These are phyloP conservation scores for Erythrobasidium hasegawianum DNA, from an alignment of 1,284 basidiomycete genomes.

Conservation along the genomic window DNA sequence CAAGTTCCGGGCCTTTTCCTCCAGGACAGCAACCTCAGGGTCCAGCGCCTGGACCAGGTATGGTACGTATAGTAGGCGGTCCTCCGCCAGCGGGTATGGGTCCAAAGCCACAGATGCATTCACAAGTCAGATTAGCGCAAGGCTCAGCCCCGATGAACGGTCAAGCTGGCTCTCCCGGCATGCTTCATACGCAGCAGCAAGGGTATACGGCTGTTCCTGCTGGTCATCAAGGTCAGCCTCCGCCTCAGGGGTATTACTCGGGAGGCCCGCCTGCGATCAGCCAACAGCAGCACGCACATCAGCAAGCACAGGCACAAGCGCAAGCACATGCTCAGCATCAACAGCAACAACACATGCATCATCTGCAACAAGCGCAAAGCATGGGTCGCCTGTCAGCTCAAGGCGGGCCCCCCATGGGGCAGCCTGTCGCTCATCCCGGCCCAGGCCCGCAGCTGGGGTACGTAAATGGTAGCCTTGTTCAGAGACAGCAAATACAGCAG, in stretches of 20 bases:
- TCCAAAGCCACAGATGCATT: not conserved
- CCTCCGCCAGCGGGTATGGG: constrained; percentile 11
- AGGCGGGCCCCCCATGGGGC: not conserved
- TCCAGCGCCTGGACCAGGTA: not conserved
- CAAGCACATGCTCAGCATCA: constrained; percentile 18
- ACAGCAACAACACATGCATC: constrained; percentile 9
- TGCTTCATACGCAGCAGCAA: constrained; percentile 6
- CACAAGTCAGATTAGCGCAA: too few species aligned
- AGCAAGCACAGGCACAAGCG: not conserved
- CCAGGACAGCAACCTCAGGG: not conserved
- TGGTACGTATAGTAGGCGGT: not conserved
- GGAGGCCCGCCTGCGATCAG: too few species aligned
- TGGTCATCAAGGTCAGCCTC: not conserved
- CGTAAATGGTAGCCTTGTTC: not conserved
- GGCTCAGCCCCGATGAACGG: not conserved
- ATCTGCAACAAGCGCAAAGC: not conserved
- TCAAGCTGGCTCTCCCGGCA: constrained; percentile 10
- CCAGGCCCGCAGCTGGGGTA: not conserved
- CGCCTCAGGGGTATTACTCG: not conserved
- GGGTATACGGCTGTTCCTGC: not conserved
- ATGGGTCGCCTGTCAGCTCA: not conserved
- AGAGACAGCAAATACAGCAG: constrained; percentile 10
- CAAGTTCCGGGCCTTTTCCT: too few species aligned
- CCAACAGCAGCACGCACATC: constrained; percentile 7
- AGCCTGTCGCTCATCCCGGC: not conserved